Percentiles rank a stretch among this genome's conserved stretches.
phyloP scores from a whole-genome alignment of 2,329 filamentous ascomycete genomes.

The Incumbomyces delicatus region DNA sequence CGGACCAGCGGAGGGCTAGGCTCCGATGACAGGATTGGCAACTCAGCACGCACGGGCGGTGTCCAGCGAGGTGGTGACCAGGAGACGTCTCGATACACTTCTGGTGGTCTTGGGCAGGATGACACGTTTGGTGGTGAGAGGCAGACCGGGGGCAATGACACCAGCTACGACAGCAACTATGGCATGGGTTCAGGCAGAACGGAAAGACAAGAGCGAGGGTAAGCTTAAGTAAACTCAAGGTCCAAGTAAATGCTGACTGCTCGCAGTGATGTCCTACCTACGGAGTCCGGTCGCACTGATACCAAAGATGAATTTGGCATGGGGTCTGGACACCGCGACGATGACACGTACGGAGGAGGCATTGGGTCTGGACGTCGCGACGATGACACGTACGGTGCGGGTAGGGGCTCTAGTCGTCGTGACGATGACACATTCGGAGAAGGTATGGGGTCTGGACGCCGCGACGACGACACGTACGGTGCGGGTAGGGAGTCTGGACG shows the following conservation, averaged over 20 bases:
- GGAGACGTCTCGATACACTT: conserved; percentile 4
- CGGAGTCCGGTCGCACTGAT: not conserved
- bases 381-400: conserved; percentile 8
- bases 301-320: not conserved
- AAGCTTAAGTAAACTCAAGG: conserved; percentile 5
- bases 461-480: conserved; percentile 10
- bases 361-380: not conserved
- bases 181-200: conserved; percentile 15
- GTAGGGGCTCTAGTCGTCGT: not conserved
- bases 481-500: not conserved
- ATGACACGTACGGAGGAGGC: conserved; percentile 8
- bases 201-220: conserved; percentile 8
- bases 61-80: conserved; percentile 7
- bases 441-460: not conserved
- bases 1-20: conserved; percentile 15
- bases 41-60: conserved; percentile 11
- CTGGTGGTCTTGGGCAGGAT: conserved; percentile 10
- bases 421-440: conserved; percentile 9
- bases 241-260: conserved; percentile 5
- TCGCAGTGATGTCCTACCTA: not conserved
- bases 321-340: not conserved
- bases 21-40: conserved; percentile 13
- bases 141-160: conserved; percentile 3
- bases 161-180: conserved; percentile 1
- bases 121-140: conserved; percentile 17